Evolutionary conservation across 2,329 filamentous ascomycete genomes (phyloP).

Genomic region (Aspergillus melleus): DNA sequence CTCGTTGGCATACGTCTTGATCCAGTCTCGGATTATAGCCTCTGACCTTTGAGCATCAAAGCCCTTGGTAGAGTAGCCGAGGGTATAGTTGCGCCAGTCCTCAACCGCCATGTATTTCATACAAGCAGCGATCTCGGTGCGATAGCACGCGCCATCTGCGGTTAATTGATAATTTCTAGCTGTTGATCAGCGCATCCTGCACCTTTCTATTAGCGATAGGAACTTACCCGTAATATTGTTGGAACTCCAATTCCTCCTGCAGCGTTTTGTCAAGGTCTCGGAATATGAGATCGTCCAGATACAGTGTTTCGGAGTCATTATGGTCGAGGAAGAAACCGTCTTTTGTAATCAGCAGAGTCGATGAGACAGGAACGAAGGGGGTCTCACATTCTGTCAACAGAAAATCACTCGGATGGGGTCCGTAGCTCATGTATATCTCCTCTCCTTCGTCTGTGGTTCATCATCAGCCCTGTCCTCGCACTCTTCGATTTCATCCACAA

Average conservation of each 20-base stretch:
- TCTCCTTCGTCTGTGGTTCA: slow-evolving; percentile 36
- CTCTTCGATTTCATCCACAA: neutral
- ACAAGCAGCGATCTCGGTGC: slow-evolving; percentile 44
- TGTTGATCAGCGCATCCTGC: neutral
- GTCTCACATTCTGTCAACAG: slow-evolving; percentile 44
- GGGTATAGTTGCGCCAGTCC: slow-evolving; percentile 41
- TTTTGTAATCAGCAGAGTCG: slow-evolving; percentile 18
- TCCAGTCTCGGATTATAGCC: slow-evolving; percentile 36
- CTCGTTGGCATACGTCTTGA: slow-evolving; percentile 36
- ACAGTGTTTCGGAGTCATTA: slow-evolving; percentile 42
- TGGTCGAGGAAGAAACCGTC: slow-evolving; percentile 45
- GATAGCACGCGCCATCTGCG: slow-evolving; percentile 40
- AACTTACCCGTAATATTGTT: slow-evolving; percentile 41
- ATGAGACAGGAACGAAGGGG: neutral
- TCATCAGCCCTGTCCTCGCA: neutral
- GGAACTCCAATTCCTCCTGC: slow-evolving; percentile 34
- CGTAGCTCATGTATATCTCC: slow-evolving; percentile 47
- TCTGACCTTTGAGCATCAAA: slow-evolving; percentile 33
- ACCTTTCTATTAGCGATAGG: too few relatives aligned
- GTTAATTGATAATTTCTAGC: slow-evolving; percentile 44
- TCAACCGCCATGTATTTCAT: slow-evolving; percentile 40
- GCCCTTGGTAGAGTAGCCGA: slow-evolving; percentile 34
- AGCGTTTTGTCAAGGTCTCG: slow-evolving; percentile 29
- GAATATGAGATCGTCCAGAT: slow-evolving; percentile 44
- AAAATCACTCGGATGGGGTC: slow-evolving; percentile 45